Percentiles rank a stretch among this genome's conserved stretches.
Conservation (phyloP, 1,139 yeast genomes). For the Kodamaea arcana region DNA sequence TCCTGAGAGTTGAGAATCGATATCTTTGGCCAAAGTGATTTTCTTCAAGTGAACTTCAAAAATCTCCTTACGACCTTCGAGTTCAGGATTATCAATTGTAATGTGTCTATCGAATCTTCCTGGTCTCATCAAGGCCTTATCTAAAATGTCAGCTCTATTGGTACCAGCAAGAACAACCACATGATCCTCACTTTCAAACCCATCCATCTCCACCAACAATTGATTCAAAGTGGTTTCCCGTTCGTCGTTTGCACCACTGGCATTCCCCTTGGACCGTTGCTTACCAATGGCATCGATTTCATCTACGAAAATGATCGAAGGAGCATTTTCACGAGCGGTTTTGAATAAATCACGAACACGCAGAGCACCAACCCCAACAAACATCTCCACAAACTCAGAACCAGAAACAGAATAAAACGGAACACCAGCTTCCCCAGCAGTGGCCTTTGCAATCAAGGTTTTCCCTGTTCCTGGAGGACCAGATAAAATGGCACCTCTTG, state of each 20-base stretch:
- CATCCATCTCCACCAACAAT: slow-evolving; percentile 96
- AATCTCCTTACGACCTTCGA: slow-evolving; percentile 89
- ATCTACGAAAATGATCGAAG: slow-evolving; percentile 90
- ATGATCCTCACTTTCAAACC: slow-evolving; percentile 84
- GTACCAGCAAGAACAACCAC: slow-evolving; percentile 98
- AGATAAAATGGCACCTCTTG: slow-evolving; percentile 93
- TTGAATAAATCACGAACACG: slow-evolving; percentile 92
- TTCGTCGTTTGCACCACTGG: slow-evolving; percentile 90
- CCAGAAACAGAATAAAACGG: slow-evolving; percentile 95
- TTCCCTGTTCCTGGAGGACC: slow-evolving; percentile 99
- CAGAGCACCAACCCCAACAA: slow-evolving; percentile 98
- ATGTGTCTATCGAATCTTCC: slow-evolving; percentile 97
- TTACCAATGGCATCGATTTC: slow-evolving; percentile 98
- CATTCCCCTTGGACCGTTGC: slow-evolving; percentile 79
- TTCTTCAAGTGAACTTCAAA: slow-evolving; percentile 78
- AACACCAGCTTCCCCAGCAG: slow-evolving; percentile 98
- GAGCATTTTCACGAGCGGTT: slow-evolving; percentile 90
- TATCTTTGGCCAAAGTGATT: slow-evolving; percentile 48
- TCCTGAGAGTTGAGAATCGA: slow-evolving; percentile 61
- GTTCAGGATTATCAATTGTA: slow-evolving; percentile 85
- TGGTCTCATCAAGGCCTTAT: slow-evolving; percentile 89
- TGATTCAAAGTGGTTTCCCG: slow-evolving; percentile 95
- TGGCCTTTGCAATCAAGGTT: slow-evolving; percentile 93
- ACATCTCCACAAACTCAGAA: slow-evolving; percentile 98
- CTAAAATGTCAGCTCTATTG: slow-evolving; percentile 89